Conservation (phyloP, 192 early-diverging fungal species). For the Umbelopsis vinacea region DNA sequence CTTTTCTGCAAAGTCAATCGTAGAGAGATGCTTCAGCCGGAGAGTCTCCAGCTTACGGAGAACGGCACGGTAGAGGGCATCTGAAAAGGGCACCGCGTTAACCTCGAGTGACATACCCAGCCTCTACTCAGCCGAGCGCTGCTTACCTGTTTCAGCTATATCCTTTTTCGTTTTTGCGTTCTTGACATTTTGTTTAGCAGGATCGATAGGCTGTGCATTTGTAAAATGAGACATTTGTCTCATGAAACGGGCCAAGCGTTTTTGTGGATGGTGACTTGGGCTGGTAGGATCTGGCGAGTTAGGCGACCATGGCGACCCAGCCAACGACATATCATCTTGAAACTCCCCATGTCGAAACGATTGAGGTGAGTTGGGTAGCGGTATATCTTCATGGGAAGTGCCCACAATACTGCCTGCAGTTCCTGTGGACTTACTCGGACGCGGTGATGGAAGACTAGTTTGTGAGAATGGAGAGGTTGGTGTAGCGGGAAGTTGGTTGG, state of each 20-base stretch:
- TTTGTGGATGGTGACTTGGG: slow-evolving; percentile 14
- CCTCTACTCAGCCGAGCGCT: neutral
- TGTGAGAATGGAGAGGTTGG: slow-evolving; percentile 11
- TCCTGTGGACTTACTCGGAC: slow-evolving; percentile 22
- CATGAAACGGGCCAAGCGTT: slow-evolving; percentile 37
- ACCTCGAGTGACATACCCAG: no score
- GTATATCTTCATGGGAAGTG: neutral
- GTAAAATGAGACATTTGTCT: slow-evolving; percentile 30
- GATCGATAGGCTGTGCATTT: slow-evolving; percentile 18
- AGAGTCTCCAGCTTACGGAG: slow-evolving; percentile 28
- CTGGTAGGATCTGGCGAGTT: slow-evolving; percentile 8
- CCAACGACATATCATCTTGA: slow-evolving; percentile 21
- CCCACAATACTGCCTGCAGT: slow-evolving; percentile 24
- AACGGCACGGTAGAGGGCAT: slow-evolving; percentile 28
- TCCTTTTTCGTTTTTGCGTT: slow-evolving; percentile 38
- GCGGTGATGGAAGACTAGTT: slow-evolving; percentile 13
- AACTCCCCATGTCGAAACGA: slow-evolving; percentile 19
- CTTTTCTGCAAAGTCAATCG: slow-evolving; percentile 21
- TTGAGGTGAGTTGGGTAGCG: neutral
- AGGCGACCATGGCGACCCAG: neutral
- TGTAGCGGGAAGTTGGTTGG: slow-evolving; percentile 10
- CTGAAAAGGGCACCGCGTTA: neutral
- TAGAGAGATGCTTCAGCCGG: neutral
- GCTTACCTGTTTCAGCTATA: slow-evolving; percentile 37
- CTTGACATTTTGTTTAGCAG: slow-evolving; percentile 28